Conservation (phyloP, 2,329 filamentous ascomycete species). For the Fusarium chlamydosporum region DNA sequence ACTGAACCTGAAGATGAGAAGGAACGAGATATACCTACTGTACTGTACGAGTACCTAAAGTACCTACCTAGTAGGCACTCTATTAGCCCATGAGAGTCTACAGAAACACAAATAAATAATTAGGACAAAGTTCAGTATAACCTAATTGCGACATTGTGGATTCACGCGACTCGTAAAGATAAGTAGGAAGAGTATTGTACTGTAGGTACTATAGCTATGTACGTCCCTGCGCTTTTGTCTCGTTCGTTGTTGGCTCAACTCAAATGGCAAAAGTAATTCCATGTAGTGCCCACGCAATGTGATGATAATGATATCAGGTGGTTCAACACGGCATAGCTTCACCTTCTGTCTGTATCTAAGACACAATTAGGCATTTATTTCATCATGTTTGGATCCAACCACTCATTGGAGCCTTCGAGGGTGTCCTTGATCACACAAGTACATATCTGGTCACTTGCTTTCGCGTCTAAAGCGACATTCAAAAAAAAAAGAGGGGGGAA, state of each 20-base stretch:
- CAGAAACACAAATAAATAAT: not conserved
- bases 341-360: not conserved
- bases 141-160: slow-evolving; percentile 8
- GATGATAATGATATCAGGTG: slow-evolving; percentile 27
- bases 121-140: not conserved
- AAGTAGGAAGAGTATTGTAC: not conserved
- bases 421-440: not conserved
- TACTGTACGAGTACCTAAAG: too few relatives aligned
- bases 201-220: too few relatives aligned
- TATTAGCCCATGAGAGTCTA: slow-evolving; percentile 4
- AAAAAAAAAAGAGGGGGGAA: slow-evolving; percentile 1
- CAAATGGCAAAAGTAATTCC: slow-evolving; percentile 4
- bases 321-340: slow-evolving; percentile 18
- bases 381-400: slow-evolving; percentile 21
- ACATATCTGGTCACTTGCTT: slow-evolving; percentile 2
- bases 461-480: not conserved
- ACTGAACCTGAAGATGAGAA: slow-evolving; percentile 4
- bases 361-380: slow-evolving; percentile 19
- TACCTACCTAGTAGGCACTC: not conserved
- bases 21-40: not conserved
- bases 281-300: not conserved
- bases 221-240: not conserved
- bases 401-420: not conserved
- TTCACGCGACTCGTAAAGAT: slow-evolving; percentile 16
- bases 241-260: not conserved